These are phyloP conservation scores for Ettlia oleoabundans DNA, from an alignment of 139 green algal species.

Conservation along the genomic window DNA sequence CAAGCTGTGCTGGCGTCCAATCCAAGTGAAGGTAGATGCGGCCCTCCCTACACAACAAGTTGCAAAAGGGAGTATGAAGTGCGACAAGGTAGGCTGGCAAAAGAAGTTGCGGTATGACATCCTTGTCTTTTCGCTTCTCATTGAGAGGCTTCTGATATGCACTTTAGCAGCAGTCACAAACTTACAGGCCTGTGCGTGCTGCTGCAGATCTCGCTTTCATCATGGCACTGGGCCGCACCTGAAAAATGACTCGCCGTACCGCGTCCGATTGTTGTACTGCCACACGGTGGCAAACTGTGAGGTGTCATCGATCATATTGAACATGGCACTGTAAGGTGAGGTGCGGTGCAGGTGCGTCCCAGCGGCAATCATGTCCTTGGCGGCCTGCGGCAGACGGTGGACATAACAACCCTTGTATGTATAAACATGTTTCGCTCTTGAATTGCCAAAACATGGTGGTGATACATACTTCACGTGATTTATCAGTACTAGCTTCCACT, in stretches of 20 bases:
- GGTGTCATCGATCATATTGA: background rate
- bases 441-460: too few species aligned
- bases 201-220: too few species aligned
- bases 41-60: constrained; percentile 20
- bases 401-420: background rate
- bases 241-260: constrained; percentile 23
- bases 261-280: background rate
- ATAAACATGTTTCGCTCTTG: too few species aligned
- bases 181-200: too few species aligned
- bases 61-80: too few species aligned
- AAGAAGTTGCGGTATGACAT: background rate
- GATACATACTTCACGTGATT: too few species aligned
- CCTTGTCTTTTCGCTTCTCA: background rate
- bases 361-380: background rate
- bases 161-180: too few species aligned
- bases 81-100: too few species aligned
- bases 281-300: background rate
- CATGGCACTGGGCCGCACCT: background rate
- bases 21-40: constrained; percentile 15
- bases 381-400: background rate
- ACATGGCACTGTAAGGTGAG: background rate
- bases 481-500: too few species aligned
- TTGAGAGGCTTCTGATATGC: background rate
- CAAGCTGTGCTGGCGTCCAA: constrained; percentile 6
- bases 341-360: background rate